Evolutionary conservation across 2,329 filamentous ascomycete genomes (phyloP), one percentile per base, ranked within the genome.

Genomic region (Thermoascus crustaceus): DNA sequence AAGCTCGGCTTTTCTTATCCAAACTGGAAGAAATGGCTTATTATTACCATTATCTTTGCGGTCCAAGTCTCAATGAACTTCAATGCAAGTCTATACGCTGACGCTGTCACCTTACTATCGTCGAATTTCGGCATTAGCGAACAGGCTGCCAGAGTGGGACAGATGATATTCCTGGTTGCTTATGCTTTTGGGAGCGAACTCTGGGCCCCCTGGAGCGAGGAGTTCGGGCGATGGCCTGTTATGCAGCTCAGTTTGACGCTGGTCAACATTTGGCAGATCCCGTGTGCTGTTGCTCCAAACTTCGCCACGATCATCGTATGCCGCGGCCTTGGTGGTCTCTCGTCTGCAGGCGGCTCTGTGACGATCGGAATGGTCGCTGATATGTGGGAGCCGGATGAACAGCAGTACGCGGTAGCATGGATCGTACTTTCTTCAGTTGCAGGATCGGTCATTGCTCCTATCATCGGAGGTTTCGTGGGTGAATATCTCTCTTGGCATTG

Each of bases 121-220:
- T 63, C 76, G 8, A 71, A 85, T 40, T 89, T 85, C 47, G 46
- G 60, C 27, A 76, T 89, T 42, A 78, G 76, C 36, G 66, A 68
- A 9, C 80, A 84, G 54, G 75, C 73, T 6, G 82, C 80, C 2
- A 73, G 82, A 36, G 69, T 76, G 29, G 84, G 84, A 43, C 82
- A 84, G 43, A 80, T 82, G 61, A 73, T 84, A 44, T 91, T 88
- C 58, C 65, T 91, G 14, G 68, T 91, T 36, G 64, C 78, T 3
- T 91, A 91, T 55, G 84, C 82, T 21, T 86, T 91, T 53, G 85
- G 85, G 11, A 89, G 85, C 54, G 85, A 91, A 60, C 71, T 89
- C 1, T 91, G 85, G 85, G 85, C 85, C 0, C 85, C 85, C 0
- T 91, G 84, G 81, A 83, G 77, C 16, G 85, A 91, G 55, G 85